Evolutionary conservation across 2,329 filamentous ascomycete genomes (phyloP).

Genomic region (Clarireedia sp.): DNA sequence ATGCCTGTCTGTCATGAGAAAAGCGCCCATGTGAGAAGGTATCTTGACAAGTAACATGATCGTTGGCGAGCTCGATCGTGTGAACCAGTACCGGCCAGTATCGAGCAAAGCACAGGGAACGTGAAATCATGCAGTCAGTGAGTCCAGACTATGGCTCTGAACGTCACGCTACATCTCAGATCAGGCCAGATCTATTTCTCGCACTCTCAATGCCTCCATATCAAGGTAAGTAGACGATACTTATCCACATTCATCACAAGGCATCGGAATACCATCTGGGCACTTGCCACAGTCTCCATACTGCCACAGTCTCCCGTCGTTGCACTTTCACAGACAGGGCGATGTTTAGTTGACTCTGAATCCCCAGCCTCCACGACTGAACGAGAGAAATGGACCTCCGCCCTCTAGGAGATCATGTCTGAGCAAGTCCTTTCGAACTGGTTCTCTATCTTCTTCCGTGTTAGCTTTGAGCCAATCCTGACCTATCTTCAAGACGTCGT

Average conservation of each 20-base stretch:
- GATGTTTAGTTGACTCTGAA: not conserved
- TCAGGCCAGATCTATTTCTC: not conserved
- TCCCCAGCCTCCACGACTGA: constrained; percentile 3
- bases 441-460: not conserved
- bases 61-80: too few species aligned
- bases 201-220: not conserved
- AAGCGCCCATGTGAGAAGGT: too few species aligned
- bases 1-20: too few species aligned
- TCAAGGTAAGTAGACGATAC: not conserved
- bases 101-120: too few species aligned
- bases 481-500: not conserved
- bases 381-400: not conserved
- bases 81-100: too few species aligned
- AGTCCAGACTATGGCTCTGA: too few species aligned
- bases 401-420: not conserved
- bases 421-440: not conserved
- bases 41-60: too few species aligned
- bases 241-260: constrained; percentile 5
- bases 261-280: not conserved
- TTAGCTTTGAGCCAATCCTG: not conserved
- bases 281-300: constrained; percentile 3
- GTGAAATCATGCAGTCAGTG: too few species aligned
- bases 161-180: too few species aligned
- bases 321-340: not conserved
- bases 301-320: constrained; percentile 3